phyloP scores from a whole-genome alignment of 805 yeast genomes.

The Nakazawaea pomicola region DNA sequence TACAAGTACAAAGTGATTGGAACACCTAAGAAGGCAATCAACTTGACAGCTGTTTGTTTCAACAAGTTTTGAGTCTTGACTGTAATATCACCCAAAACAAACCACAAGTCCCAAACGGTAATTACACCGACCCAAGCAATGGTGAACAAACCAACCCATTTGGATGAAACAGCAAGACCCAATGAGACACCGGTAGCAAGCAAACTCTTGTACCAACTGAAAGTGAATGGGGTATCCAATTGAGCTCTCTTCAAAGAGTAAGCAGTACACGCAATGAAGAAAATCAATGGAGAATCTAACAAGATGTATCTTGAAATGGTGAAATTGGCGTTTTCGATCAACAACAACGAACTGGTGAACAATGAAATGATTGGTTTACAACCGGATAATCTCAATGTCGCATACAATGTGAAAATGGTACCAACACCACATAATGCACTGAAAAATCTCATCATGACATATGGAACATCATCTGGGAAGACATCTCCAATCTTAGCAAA shows the following conservation, averaged over 20 bases:
- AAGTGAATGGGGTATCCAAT: constrained; percentile 55
- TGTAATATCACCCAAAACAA: constrained; percentile 64
- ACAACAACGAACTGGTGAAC: constrained; percentile 47
- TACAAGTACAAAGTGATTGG: constrained; percentile 52
- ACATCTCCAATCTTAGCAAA: constrained; percentile 63
- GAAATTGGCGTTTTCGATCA: constrained; percentile 62
- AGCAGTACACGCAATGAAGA: constrained; percentile 69
- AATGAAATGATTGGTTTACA: constrained; percentile 61
- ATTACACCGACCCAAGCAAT: constrained; percentile 69
- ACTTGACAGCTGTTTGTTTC: constrained; percentile 48
- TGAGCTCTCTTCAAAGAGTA: constrained; percentile 66
- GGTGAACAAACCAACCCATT: constrained; percentile 85
- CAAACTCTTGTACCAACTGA: constrained; percentile 54
- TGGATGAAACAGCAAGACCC: constrained; percentile 69
- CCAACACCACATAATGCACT: constrained; percentile 66
- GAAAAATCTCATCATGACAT: constrained; percentile 61
- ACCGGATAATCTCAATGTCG: constrained; percentile 69
- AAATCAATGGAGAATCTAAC: constrained; percentile 70
- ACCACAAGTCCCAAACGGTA: constrained; percentile 63
- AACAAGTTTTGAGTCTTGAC: constrained; percentile 38
- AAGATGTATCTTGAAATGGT: constrained; percentile 74
- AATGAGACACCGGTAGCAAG: constrained; percentile 62
- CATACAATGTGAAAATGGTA: constrained; percentile 59
- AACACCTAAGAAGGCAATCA: constrained; percentile 47
- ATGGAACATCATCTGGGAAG: constrained; percentile 59